Evolutionary conservation across 345 rosid species (phyloP).

Genomic region (Leavenworthia alabamica): DNA sequence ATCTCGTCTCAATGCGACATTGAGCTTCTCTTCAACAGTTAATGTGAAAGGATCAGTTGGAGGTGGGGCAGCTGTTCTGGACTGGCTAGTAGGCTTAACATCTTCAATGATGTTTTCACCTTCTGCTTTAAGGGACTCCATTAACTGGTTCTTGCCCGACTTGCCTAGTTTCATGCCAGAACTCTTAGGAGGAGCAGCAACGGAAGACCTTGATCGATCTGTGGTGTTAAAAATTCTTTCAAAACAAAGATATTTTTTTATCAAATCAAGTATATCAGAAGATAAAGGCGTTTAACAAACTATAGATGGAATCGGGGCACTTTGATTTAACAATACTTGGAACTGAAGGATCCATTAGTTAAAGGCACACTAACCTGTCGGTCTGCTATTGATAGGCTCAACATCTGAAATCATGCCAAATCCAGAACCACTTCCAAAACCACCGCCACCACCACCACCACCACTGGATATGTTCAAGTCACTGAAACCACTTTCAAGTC

Average conservation of each 20-base stretch:
- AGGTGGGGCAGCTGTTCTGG: constrained; percentile 51
- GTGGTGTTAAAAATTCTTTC: constrained; percentile 2
- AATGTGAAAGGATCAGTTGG: constrained; percentile 88
- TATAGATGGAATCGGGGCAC: not conserved
- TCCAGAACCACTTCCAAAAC: constrained; percentile 81
- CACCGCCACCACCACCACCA: constrained; percentile 65
- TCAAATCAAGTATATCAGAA: not conserved
- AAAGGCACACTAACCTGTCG: constrained; percentile 59
- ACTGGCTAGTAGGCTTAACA: constrained; percentile 61
- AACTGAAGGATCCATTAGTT: not conserved
- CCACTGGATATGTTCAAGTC: constrained; percentile 76
- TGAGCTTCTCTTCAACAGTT: constrained; percentile 90
- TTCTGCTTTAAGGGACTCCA: constrained; percentile 97
- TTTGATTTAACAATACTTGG: not conserved
- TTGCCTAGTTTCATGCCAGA: constrained; percentile 99
- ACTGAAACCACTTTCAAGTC: constrained; percentile 74
- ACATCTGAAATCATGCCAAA: constrained; percentile 67
- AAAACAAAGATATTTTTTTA: not conserved
- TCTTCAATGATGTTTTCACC: constrained; percentile 95
- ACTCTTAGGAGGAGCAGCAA: constrained; percentile 90
- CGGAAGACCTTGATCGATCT: constrained; percentile 85
- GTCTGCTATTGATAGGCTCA: constrained; percentile 66
- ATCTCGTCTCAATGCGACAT: constrained; percentile 73
- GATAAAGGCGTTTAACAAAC: not conserved
- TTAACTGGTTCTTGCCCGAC: constrained; percentile 72